Evolutionary conservation across 1,284 basidiomycete genomes (phyloP), one percentile per base, ranked within the genome.

Genomic region (Papiliotrema flavescens): DNA sequence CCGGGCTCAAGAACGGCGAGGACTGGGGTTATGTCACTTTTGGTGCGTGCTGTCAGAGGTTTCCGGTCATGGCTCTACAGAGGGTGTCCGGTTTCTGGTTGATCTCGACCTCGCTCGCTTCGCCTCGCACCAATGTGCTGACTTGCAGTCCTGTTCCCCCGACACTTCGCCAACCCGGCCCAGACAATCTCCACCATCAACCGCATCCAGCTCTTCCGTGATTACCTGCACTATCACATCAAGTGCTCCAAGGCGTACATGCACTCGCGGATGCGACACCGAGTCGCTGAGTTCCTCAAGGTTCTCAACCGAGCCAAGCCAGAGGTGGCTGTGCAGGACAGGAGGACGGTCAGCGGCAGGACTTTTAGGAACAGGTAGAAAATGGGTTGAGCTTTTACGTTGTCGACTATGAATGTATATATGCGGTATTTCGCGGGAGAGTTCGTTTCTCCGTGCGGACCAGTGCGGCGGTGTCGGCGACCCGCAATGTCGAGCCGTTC

Each of bases 181-280:
- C 81, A 85, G 36, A 87, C 89, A 7, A 81, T 84, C n/a, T 80
- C 82, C 32, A 95, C 93, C 15, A 98, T 98, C 71, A 94, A 92
- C 36, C 90, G 92, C 68, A 90, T 98, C 70, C 92, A 98, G 75
- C 82, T 97, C 39, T 98, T 99, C 87, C 83, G 96, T 50, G 93
- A 98, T 77, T 98, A 98, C 74, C 81, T 99, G 37, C 96, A 99
- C 79, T 98, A 98, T 78, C 96, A 98, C 78, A 96, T 99, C 84
- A 98, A 82, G 65, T 98, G 95, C 77, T 94, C 89, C 51, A 98
- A 98, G 77, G 96, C 95, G 1, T 98, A 98, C 79, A 95, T 99
- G 90, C 96, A 98, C 78, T 95, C 91, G 23, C 82, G 96, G 49
- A 96, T 99, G 94, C 83, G 96, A 58, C 83, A 88, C 72, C 85